Percentiles rank a stretch among this genome's conserved stretches.
phyloP scores from a whole-genome alignment of 2,329 filamentous ascomycete species.

The Nemania serpens region DNA sequence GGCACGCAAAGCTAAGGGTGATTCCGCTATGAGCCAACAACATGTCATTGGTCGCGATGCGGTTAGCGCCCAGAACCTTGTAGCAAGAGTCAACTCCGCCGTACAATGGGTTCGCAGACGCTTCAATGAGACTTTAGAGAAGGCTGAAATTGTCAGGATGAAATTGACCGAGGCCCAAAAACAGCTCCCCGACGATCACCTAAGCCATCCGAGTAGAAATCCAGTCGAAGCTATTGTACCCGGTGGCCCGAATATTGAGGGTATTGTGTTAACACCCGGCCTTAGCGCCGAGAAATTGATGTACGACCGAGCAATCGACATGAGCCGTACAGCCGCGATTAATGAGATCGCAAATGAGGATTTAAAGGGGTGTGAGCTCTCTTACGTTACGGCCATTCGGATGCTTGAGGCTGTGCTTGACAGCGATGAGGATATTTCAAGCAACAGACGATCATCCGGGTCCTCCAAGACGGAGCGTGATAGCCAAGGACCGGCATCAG shows the following conservation, averaged over 20 bases:
- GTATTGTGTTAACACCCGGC: constrained; percentile 82
- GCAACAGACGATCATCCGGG: constrained; percentile 45
- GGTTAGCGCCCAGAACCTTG: constrained; percentile 54
- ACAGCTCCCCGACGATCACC: constrained; percentile 80
- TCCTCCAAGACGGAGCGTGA: constrained; percentile 50
- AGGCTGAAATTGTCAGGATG: constrained; percentile 89
- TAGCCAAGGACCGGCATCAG: constrained; percentile 52
- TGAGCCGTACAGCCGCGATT: constrained; percentile 92
- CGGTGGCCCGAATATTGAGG: constrained; percentile 70
- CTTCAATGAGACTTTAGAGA: constrained; percentile 97
- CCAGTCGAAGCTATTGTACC: constrained; percentile 61
- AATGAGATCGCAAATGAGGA: constrained; percentile 95
- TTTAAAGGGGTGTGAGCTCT: constrained; percentile 83
- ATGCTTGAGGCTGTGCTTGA: constrained; percentile 96
- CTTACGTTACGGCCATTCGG: constrained; percentile 88
- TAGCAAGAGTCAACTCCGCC: constrained; percentile 82
- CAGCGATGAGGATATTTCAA: constrained; percentile 66
- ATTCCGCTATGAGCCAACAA: constrained; percentile 52
- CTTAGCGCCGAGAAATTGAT: constrained; percentile 96
- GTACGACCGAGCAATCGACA: constrained; percentile 96
- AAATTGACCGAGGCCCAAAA: constrained; percentile 87
- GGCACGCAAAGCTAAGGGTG: constrained; percentile 74
- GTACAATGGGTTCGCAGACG: constrained; percentile 94
- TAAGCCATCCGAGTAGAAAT: constrained; percentile 82
- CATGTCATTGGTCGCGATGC: constrained; percentile 48